A percentile compares a stretch with the other conserved stretches of the same genome.
Evolutionary conservation across 805 yeast species (phyloP).

Genomic region (Candida maesae): DNA sequence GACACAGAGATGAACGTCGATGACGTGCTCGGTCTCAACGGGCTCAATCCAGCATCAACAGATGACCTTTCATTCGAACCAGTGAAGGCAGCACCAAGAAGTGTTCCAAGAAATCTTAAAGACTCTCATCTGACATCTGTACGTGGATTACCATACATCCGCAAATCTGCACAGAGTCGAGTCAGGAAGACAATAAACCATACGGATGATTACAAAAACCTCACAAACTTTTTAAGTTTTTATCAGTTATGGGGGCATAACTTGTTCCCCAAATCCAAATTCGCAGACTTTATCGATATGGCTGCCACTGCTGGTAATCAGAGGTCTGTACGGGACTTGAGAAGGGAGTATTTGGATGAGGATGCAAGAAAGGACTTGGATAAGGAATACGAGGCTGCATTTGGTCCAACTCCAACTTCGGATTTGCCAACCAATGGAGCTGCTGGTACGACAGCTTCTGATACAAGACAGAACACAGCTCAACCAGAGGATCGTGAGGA

Average conservation of each 20-base stretch:
- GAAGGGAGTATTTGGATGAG: constrained; percentile 36
- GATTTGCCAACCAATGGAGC: too few relatives aligned
- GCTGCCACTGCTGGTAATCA: constrained; percentile 47
- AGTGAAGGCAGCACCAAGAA: constrained; percentile 6
- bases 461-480: too few relatives aligned
- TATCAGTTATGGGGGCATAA: constrained; percentile 77
- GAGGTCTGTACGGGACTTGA: constrained; percentile 37
- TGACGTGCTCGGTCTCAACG: constrained; percentile 15
- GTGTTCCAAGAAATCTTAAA: constrained; percentile 38
- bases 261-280: constrained; percentile 75
- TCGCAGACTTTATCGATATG: constrained; percentile 61
- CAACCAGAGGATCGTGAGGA: too few relatives aligned
- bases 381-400: not conserved
- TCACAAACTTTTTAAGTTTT: constrained; percentile 45
- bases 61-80: constrained; percentile 1
- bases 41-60: not conserved
- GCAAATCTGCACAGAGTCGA: constrained; percentile 30
- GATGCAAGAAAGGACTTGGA: constrained; percentile 27
- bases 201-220: constrained; percentile 46
- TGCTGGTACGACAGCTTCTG: too few relatives aligned
- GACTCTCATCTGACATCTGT: constrained; percentile 44
- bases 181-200: constrained; percentile 25
- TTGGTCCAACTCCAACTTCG: not conserved
- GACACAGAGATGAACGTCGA: constrained; percentile 10
- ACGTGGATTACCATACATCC: constrained; percentile 56